A percentile compares a stretch with the other conserved stretches of the same genome.
These are phyloP conservation scores for Cyberlindnera japonica DNA, from an alignment of 805 yeast genomes.

Conservation along the genomic window DNA sequence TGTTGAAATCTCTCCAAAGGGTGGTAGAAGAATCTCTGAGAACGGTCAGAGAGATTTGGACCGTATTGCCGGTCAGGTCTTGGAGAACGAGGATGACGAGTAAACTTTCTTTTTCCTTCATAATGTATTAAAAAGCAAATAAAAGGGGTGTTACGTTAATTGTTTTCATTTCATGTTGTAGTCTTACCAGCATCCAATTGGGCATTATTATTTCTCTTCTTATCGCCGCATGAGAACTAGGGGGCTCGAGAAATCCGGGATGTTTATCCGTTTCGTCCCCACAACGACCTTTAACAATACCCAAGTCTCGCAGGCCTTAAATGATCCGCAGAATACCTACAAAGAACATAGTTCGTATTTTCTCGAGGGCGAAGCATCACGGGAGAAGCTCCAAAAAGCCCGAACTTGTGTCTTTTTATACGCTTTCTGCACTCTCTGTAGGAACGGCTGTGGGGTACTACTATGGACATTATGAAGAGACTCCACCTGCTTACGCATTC, in stretches of 20 bases:
- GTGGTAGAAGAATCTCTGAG: slow-evolving; percentile 99
- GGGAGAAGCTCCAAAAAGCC: not conserved
- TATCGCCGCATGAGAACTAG: too few species aligned
- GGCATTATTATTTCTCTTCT: too few species aligned
- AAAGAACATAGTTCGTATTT: not conserved
- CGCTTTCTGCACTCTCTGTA: slow-evolving; percentile 3
- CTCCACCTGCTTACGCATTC: slow-evolving; percentile 14
- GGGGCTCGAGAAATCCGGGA: too few species aligned
- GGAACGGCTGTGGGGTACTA: slow-evolving; percentile 17
- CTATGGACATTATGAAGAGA: slow-evolving; percentile 14
- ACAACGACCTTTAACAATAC: too few species aligned
- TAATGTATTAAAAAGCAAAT: slow-evolving; percentile 12
- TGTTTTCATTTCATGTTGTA: not conserved
- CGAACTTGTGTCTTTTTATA: slow-evolving; percentile 1
- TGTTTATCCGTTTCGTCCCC: too few species aligned
- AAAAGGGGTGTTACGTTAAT: slow-evolving; percentile 14
- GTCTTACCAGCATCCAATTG: not conserved
- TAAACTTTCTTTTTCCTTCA: slow-evolving; percentile 18
- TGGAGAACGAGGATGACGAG: slow-evolving; percentile 90
- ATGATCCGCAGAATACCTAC: not conserved
- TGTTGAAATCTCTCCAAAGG: slow-evolving; percentile 92
- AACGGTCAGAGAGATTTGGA: slow-evolving; percentile 99
- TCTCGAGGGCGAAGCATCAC: not conserved
- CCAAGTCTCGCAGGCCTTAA: too few species aligned
- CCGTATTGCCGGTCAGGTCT: slow-evolving; percentile 99